Base-by-base conservation (phyloP, 2,329 filamentous ascomycete species). In the Trichoderma sp. region DNA sequence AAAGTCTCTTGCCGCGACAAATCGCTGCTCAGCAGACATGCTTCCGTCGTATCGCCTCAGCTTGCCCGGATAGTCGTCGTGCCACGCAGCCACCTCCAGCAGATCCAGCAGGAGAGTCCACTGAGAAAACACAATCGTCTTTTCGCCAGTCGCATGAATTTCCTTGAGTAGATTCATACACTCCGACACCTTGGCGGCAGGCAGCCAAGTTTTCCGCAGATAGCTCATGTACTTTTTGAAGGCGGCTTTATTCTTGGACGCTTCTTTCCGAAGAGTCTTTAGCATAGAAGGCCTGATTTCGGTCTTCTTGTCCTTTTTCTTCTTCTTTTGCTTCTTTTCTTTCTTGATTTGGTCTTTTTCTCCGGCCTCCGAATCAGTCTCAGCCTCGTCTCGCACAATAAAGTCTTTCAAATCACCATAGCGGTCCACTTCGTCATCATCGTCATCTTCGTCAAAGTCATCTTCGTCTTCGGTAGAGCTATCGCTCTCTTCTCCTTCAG, bases 181-280 rank as follows among this genome's bases (percentile, higher is more conserved):
- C 9, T 92, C 91, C 73, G 94, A 90, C 5, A 95, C 93, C 82
- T 98, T 97, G 76, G 92, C 93, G 77, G 92, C 94, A 72, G 90
- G 90, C 71, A 91, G 82, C 88, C 90, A 97, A 32, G 89, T 86
- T 78, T 91, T 89, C 28, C 86, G 86, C 7, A 96, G 84, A 66
- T 90, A 91, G 39, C 83, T 84, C 76, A 94, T 86, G 80, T 96
- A 97, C 74, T 87, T 88, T 73, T 85, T 86, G 76, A 91, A 92
- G 3, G 91, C 89, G 14, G 85, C 86, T 32, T 85, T 86, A 80
- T 89, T 95, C 73, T 87, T 89, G 63, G 84, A 83, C 0, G 89
- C 90, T 30, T 92, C 87, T 71, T 89, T 88, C 75, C 93, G 93
- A 18, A 96, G 85, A 71, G 76, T 78, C 34, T 88, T 88, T 74